Conservation (phyloP, 208 protist genomes). For the Polymyxa betae region DNA sequence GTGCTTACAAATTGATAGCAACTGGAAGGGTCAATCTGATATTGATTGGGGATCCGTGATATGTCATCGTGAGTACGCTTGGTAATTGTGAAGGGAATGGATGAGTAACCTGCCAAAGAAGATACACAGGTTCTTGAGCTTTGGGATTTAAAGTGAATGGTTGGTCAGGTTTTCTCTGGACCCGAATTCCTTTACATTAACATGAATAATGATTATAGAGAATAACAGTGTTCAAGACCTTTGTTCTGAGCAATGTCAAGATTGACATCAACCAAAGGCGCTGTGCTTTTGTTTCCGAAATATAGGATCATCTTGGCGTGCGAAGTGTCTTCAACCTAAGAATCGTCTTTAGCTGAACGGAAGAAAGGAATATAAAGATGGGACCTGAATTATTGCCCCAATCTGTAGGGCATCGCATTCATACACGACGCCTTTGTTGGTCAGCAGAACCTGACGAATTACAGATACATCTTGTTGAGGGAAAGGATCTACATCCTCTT, state of each 20-base stretch:
- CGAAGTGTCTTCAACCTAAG: background rate
- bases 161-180: background rate
- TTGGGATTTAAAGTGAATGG: background rate
- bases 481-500: too few species aligned
- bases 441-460: background rate
- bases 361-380: background rate
- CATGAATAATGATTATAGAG: background rate
- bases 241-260: background rate
- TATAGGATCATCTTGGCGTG: conserved; percentile 45
- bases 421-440: background rate
- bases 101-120: conserved; percentile 35
- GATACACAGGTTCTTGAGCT: conserved; percentile 5
- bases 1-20: background rate
- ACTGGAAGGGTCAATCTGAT: background rate
- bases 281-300: conserved; percentile 10
- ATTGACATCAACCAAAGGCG: background rate
- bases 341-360: background rate
- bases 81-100: background rate
- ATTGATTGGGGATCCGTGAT: background rate
- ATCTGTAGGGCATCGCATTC: conserved; percentile 31
- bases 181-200: background rate
- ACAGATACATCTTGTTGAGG: background rate
- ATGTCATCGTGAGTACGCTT: background rate
- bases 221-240: background rate
- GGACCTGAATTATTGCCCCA: background rate